A percentile compares a stretch with the other conserved stretches of the same genome.
Evolutionary conservation across 495 filamentous ascomycete species (phyloP).

Genomic region (Penicillium atrosanguineum): DNA sequence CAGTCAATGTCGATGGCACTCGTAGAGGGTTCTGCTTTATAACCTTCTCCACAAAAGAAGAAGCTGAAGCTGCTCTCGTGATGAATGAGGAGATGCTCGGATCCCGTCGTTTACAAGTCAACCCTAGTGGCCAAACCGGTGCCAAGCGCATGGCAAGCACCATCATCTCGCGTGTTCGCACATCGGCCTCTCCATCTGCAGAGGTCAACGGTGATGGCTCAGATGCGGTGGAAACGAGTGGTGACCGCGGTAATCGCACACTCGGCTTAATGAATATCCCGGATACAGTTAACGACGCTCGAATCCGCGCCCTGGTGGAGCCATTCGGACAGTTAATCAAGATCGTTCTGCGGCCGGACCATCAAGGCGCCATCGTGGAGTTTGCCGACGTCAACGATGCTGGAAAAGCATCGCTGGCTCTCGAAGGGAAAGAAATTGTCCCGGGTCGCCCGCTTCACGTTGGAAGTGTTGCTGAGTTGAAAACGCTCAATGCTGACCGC

Average conservation of each 20-base stretch:
- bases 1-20: slow-evolving; percentile 59
- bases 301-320: slow-evolving; percentile 59
- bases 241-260: slow-evolving; percentile 51
- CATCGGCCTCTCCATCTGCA: slow-evolving; percentile 35
- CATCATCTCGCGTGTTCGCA: slow-evolving; percentile 36
- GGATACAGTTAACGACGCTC: slow-evolving; percentile 64
- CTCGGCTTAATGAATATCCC: slow-evolving; percentile 60
- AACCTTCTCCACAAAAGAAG: slow-evolving; percentile 67
- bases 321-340: slow-evolving; percentile 54
- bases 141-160: slow-evolving; percentile 47
- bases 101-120: slow-evolving; percentile 68
- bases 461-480: slow-evolving; percentile 68
- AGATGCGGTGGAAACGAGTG: slow-evolving; percentile 27
- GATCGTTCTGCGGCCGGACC: slow-evolving; percentile 62
- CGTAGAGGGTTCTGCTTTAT: slow-evolving; percentile 76
- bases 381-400: slow-evolving; percentile 66
- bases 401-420: slow-evolving; percentile 69
- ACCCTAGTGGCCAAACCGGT: slow-evolving; percentile 49
- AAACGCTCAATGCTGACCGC: slow-evolving; percentile 56
- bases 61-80: slow-evolving; percentile 65
- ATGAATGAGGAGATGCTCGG: slow-evolving; percentile 70
- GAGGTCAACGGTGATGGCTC: slow-evolving; percentile 33
- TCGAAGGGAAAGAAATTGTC: slow-evolving; percentile 69
- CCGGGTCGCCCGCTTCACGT: slow-evolving; percentile 63
- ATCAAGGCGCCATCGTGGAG: slow-evolving; percentile 86